Conservation (phyloP, 73 alveolate genomes). For the Tetrahymena borealis region DNA sequence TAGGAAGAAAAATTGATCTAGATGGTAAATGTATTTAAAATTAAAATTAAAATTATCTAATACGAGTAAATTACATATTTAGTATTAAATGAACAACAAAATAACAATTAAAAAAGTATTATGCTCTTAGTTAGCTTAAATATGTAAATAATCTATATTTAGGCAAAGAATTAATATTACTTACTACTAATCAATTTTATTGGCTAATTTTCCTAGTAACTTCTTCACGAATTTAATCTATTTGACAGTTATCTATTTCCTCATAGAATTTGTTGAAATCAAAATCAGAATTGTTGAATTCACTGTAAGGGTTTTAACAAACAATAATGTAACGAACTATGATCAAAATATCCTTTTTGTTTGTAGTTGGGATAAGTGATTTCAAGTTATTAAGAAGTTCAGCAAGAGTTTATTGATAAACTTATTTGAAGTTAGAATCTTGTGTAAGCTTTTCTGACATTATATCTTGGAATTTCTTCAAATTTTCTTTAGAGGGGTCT, state of each 20-base stretch:
- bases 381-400: background rate
- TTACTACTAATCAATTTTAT: background rate
- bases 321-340: background rate
- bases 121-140: too few relatives aligned
- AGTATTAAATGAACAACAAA: too few relatives aligned
- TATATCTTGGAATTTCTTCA: background rate
- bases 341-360: slow-evolving; percentile 6
- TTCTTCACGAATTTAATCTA: background rate
- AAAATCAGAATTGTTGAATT: slow-evolving; percentile 7
- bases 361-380: background rate
- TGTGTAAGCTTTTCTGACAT: background rate
- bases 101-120: too few relatives aligned
- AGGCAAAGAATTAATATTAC: too few relatives aligned
- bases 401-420: background rate
- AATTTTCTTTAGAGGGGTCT: background rate
- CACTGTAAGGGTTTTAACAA: slow-evolving; percentile 5
- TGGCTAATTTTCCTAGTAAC: background rate
- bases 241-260: background rate
- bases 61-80: too few relatives aligned
- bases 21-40: too few relatives aligned
- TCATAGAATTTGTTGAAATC: slow-evolving; percentile 36
- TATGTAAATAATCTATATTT: too few relatives aligned
- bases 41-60: too few relatives aligned
- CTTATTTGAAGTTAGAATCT: background rate
- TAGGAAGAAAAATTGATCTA: too few relatives aligned